These are phyloP conservation scores for Leccinum laetum DNA, from an alignment of 1,284 basidiomycete species.

Conservation along the genomic window DNA sequence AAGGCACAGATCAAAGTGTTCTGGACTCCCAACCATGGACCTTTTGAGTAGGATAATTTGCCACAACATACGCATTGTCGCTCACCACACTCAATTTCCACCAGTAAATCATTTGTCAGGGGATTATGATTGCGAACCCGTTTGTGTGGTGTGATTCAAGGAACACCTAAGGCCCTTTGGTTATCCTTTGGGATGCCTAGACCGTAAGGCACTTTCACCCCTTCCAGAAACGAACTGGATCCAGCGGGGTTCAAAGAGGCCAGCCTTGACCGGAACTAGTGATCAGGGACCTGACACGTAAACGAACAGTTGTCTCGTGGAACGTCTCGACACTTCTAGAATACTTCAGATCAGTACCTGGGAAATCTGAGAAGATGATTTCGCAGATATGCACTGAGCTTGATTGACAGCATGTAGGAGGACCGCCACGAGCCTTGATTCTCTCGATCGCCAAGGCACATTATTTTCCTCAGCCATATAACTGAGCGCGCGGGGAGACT, in stretches of 20 bases:
- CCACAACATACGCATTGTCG: not conserved
- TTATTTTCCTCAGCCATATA: no score
- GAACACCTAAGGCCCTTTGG: not conserved
- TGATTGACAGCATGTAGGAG: not conserved
- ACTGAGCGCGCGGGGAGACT: no score
- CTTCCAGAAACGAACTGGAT: not conserved
- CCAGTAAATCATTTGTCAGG: not conserved
- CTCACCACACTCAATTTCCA: not conserved
- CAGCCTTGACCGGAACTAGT: not conserved
- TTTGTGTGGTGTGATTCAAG: not conserved
- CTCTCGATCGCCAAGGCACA: no score
- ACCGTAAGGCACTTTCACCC: not conserved
- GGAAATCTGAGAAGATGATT: not conserved
- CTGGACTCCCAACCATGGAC: no score
- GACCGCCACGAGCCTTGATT: no score
- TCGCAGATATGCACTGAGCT: not conserved
- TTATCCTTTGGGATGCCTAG: not conserved
- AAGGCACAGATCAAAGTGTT: no score
- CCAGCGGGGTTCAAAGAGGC: not conserved
- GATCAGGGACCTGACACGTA: not conserved
- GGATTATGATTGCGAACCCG: not conserved
- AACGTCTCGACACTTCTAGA: not conserved
- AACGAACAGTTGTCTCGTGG: not conserved
- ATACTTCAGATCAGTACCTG: not conserved
- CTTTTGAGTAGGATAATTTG: not conserved